Evolutionary conservation across 352 stramenopile genomes (phyloP).

Genomic region (Globisporangium echinulatum): DNA sequence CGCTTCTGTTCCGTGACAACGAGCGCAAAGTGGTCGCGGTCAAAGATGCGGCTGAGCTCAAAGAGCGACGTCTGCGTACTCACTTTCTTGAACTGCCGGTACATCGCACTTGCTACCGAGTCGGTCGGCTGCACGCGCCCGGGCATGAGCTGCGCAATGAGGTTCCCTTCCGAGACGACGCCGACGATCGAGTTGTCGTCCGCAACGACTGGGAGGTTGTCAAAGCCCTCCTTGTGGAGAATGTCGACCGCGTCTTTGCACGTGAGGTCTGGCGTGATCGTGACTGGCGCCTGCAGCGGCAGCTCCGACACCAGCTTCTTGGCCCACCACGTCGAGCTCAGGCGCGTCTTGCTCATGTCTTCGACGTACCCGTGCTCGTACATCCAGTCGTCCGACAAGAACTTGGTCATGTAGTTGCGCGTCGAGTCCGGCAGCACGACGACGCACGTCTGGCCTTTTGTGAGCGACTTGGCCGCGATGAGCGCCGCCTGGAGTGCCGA

Average conservation of each 20-base stretch:
- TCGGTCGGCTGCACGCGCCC: constrained; percentile 80
- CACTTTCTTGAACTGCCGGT: constrained; percentile 92
- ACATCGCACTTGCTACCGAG: constrained; percentile 85
- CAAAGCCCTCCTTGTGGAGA: constrained; percentile 88
- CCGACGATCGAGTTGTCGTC: constrained; percentile 77
- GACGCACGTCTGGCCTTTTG: constrained; percentile 88
- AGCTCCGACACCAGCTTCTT: constrained; percentile 78
- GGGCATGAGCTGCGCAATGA: constrained; percentile 87
- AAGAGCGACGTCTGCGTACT: constrained; percentile 80
- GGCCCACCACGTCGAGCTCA: constrained; percentile 92
- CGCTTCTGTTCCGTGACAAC: constrained; percentile 51
- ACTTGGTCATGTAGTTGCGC: constrained; percentile 98
- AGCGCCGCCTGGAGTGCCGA: constrained; percentile 83
- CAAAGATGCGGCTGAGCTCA: constrained; percentile 91
- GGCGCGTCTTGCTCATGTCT: constrained; percentile 55
- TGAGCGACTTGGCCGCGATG: constrained; percentile 66
- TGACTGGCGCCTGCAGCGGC: constrained; percentile 74
- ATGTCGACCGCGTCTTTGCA: constrained; percentile 91
- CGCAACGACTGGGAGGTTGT: constrained; percentile 70
- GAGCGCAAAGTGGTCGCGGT: constrained; percentile 94
- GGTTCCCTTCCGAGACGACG: constrained; percentile 95
- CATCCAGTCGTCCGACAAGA: constrained; percentile 94
- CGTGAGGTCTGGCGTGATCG: constrained; percentile 73
- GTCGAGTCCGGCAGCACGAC: constrained; percentile 93
- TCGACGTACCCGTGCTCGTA: constrained; percentile 69